These are phyloP conservation scores for Scedosporium dehoogii DNA, from an alignment of 2,329 filamentous ascomycete genomes.

Conservation along the genomic window DNA sequence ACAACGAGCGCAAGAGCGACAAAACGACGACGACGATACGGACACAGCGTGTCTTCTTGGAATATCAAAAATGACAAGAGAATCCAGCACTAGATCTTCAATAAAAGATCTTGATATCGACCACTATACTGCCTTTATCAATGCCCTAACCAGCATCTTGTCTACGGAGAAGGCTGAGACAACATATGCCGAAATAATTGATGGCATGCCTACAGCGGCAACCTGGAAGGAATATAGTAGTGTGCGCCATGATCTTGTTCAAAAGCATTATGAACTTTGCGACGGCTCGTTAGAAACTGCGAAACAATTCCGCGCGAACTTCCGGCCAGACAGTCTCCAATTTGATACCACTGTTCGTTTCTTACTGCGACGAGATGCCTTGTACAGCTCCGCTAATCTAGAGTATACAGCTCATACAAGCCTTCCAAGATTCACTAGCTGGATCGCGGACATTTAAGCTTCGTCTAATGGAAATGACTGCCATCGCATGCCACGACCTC, in stretches of 20 bases:
- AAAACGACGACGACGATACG: too few species aligned
- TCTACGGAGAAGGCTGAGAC: not conserved
- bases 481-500: not conserved
- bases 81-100: not conserved
- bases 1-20: too few species aligned
- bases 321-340: not conserved
- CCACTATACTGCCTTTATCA: not conserved
- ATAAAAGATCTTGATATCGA: not conserved
- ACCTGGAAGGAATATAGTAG: not conserved
- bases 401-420: not conserved
- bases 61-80: too few species aligned
- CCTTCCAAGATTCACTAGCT: not conserved
- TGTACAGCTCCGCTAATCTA: too few species aligned
- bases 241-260: not conserved
- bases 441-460: not conserved
- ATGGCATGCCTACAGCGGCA: not conserved
- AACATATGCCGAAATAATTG: slow-evolving; percentile 1
- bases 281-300: not conserved
- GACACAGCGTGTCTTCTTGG: too few species aligned
- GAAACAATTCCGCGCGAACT: not conserved
- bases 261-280: not conserved
- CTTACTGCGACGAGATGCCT: too few species aligned
- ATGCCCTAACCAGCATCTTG: not conserved
- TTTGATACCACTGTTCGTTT: too few species aligned
- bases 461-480: not conserved